phyloP scores from a whole-genome alignment of 306 rosid species.

The Phaseolus lunatus region DNA sequence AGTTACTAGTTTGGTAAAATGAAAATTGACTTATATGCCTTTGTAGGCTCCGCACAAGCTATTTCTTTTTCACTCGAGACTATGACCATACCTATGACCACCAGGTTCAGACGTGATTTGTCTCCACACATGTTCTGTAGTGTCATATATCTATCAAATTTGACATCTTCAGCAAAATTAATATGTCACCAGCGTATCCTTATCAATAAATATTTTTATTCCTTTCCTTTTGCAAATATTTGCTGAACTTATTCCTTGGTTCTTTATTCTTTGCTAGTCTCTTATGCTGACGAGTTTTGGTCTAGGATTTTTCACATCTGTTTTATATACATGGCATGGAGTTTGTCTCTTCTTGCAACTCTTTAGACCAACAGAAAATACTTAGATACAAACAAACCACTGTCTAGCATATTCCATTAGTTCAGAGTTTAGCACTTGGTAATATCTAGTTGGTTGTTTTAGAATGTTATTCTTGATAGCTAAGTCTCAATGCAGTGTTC shows the following conservation, averaged over 20 bases:
- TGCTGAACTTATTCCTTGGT: slow-evolving; percentile 31
- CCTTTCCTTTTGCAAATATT: slow-evolving; percentile 20
- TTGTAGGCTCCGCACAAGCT: background rate
- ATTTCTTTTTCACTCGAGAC: slow-evolving; percentile 4
- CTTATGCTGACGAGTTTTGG: slow-evolving; percentile 14
- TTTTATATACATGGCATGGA: slow-evolving; percentile 1
- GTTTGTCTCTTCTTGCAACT: slow-evolving; percentile 32
- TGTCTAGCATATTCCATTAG: slow-evolving; percentile 13
- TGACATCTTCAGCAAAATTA: slow-evolving; percentile 28
- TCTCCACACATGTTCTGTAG: slow-evolving; percentile 23
- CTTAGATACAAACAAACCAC: slow-evolving; percentile 11
- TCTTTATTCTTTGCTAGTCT: slow-evolving; percentile 15
- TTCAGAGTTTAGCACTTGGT: slow-evolving; percentile 35
- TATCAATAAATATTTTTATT: background rate
- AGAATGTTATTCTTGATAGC: slow-evolving; percentile 13
- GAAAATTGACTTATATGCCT: slow-evolving; percentile 2
- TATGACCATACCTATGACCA: slow-evolving; percentile 25
- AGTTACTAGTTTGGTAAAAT: slow-evolving; percentile 10
- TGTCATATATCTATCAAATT: slow-evolving; percentile 20
- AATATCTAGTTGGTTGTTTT: slow-evolving; percentile 36
- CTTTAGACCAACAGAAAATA: slow-evolving; percentile 21
- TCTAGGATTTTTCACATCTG: slow-evolving; percentile 12
- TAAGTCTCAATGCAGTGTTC: slow-evolving; percentile 37
- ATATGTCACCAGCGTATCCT: background rate
- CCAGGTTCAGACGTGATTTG: slow-evolving; percentile 12